These are phyloP conservation scores for Aspergillus heteromorphus DNA, from an alignment of 495 filamentous ascomycete species.

Conservation along the genomic window DNA sequence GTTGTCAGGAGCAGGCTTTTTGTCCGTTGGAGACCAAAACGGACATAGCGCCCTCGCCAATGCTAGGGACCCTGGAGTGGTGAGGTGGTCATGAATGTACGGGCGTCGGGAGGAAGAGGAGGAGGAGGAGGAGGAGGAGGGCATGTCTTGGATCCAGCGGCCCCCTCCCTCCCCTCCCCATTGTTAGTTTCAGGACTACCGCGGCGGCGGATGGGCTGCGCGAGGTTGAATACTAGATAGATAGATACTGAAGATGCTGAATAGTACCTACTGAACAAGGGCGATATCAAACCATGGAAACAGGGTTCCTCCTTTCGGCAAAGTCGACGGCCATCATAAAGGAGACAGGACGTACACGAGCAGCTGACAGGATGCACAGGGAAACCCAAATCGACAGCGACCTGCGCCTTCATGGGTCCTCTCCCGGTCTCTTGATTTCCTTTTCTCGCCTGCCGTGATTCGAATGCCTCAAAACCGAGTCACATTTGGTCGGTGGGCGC, in stretches of 20 bases:
- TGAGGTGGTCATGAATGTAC: too few relatives aligned
- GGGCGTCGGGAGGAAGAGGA: too few relatives aligned
- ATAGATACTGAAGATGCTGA: too few relatives aligned
- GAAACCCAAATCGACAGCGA: conserved; percentile 6
- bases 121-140: neutral
- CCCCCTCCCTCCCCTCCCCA: neutral
- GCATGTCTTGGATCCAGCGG: conserved; percentile 4
- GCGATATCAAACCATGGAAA: conserved; percentile 11
- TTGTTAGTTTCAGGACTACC: conserved; percentile 19
- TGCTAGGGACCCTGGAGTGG: conserved; percentile 18
- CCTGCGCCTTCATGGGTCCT: conserved; percentile 10
- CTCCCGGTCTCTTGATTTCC: conserved; percentile 4
- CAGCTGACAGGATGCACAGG: conserved; percentile 11
- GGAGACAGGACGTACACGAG: conserved; percentile 7
- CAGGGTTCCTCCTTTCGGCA: conserved; percentile 4
- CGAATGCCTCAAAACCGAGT: conserved; percentile 5
- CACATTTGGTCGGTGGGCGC: neutral
- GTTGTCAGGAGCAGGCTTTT: too few relatives aligned
- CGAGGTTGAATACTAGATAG: too few relatives aligned
- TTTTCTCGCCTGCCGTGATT: neutral
- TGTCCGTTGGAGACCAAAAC: too few relatives aligned
- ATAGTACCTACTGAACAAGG: conserved; percentile 19
- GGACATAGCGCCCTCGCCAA: conserved; percentile 5
- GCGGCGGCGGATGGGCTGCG: conserved; percentile 22
- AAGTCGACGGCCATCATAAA: neutral